A percentile compares a stretch with the other conserved stretches of the same genome.
Evolutionary conservation across 2,329 filamentous ascomycete species (phyloP).

Genomic region (Phialophora tarda): DNA sequence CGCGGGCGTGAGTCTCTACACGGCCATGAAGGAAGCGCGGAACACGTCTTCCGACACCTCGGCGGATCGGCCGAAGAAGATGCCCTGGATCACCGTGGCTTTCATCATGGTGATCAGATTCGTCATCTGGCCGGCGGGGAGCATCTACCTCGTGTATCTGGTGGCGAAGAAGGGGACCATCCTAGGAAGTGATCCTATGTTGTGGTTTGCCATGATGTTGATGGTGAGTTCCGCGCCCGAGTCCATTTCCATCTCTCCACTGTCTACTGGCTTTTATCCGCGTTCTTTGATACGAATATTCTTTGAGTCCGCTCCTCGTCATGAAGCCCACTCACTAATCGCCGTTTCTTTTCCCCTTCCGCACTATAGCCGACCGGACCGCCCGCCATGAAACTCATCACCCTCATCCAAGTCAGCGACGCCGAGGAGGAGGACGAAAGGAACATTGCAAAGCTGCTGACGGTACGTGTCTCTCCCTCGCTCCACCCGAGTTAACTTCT

Average conservation of each 20-base stretch:
- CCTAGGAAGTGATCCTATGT: constrained; percentile 63
- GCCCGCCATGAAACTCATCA: constrained; percentile 61
- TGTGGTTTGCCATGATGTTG: constrained; percentile 70
- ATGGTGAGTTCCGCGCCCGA: constrained; percentile 45
- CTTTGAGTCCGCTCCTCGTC: not conserved
- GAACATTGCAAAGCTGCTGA: constrained; percentile 59
- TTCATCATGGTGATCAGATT: constrained; percentile 64
- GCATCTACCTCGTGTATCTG: constrained; percentile 61
- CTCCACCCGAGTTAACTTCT: no score
- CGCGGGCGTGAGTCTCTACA: constrained; percentile 68
- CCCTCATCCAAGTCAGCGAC: constrained; percentile 52
- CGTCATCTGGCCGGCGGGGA: constrained; percentile 64
- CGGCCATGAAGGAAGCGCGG: constrained; percentile 54
- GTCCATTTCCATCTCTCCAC: no score
- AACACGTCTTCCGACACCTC: constrained; percentile 49
- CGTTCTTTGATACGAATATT: no score
- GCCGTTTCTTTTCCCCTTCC: not conserved
- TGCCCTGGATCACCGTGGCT: constrained; percentile 57
- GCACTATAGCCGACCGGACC: constrained; percentile 55
- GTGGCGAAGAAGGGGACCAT: constrained; percentile 60
- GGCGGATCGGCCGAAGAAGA: constrained; percentile 45
- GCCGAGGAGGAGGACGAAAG: constrained; percentile 57
- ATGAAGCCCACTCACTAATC: not conserved
- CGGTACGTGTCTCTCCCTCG: constrained; percentile 16
- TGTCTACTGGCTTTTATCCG: not conserved